Conservation (phyloP, 805 yeast species). For the Debaryomyces castellii region DNA sequence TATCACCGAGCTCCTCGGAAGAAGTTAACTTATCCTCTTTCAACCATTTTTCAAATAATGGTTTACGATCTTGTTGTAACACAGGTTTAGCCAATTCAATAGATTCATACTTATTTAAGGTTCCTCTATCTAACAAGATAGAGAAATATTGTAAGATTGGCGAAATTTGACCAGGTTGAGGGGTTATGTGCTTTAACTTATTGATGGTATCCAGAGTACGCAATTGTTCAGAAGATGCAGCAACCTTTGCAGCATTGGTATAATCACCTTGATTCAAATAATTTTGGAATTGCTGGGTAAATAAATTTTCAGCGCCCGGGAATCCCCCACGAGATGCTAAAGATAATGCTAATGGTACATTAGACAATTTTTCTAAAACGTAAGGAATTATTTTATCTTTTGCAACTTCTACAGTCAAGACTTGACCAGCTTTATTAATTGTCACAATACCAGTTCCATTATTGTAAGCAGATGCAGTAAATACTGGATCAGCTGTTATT, state of each 20-base stretch:
- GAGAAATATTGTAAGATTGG: constrained; percentile 93
- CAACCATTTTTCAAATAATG: constrained; percentile 92
- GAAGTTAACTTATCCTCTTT: constrained; percentile 91
- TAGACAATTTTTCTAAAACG: constrained; percentile 79
- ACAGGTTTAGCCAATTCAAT: constrained; percentile 95
- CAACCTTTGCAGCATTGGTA: constrained; percentile 90
- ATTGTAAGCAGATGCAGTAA: constrained; percentile 78
- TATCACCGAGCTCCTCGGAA: constrained; percentile 97
- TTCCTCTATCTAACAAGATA: constrained; percentile 86
- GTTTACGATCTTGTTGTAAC: constrained; percentile 90
- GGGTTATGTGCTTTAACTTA: constrained; percentile 84
- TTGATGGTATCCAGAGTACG: constrained; percentile 94
- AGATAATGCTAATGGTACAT: constrained; percentile 81
- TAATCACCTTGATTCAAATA: constrained; percentile 83
- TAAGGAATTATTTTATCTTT: constrained; percentile 86
- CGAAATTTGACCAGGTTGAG: constrained; percentile 91
- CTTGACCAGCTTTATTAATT: constrained; percentile 94
- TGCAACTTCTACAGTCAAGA: constrained; percentile 85
- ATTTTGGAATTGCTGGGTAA: constrained; percentile 87
- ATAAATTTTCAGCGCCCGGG: constrained; percentile 94
- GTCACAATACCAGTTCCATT: constrained; percentile 82
- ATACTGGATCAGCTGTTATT: constrained; percentile 93
- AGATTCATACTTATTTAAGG: constrained; percentile 89
- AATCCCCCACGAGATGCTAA: constrained; percentile 94
- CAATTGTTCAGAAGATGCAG: constrained; percentile 89